Evolutionary conservation across 257 asterid genomes (phyloP), one percentile per base, ranked within the genome.

Genomic region (Salvia rosmarinus): DNA sequence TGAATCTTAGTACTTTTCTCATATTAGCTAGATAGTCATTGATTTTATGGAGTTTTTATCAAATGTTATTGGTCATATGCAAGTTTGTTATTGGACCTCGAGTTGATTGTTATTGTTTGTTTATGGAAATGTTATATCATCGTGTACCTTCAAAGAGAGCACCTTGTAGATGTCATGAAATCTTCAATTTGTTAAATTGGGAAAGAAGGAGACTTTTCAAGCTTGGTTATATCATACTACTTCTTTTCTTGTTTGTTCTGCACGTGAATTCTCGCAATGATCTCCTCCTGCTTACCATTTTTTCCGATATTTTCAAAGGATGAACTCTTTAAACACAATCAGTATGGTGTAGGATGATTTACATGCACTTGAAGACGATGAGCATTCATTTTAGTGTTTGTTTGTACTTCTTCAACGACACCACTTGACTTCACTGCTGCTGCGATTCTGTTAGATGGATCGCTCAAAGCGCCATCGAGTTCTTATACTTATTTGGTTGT

Each of bases 201-300:
- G 97, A 93, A 90, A 90, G 89, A 86, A 87, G 77, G 89, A 82
- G 98, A 76, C 81, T 93, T 67, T 76, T 91, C 88, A 93, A 90
- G 82, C 88, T 93, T 55, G 98, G 91, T 61, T 86, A 93, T 34
- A 71, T 85, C 20, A 40, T 85, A 42, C 67, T 89, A 75, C 90
- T 93, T 46, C 81, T 93, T 80, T 82, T 89, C 87, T 76, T 84
- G 88, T 79, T 79, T 90, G 68, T 89, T 90, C 89, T 87, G 95
- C 97, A 88, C 76, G 79, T 3, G 30, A 25, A 25, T 25, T 25
- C 30, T 25, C n/a, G 30, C 30, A 89, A 13, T 17, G 25, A 3
- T 8, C 60, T 66, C 51, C 65, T 54, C 55, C 50, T 21, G 6
- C 3, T 25, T 3, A 25, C 9, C 32, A 42, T 20, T 9, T 62